These are phyloP conservation scores for Plectosphaerella cucumerina DNA, from an alignment of 2,329 filamentous ascomycete genomes.

Conservation along the genomic window DNA sequence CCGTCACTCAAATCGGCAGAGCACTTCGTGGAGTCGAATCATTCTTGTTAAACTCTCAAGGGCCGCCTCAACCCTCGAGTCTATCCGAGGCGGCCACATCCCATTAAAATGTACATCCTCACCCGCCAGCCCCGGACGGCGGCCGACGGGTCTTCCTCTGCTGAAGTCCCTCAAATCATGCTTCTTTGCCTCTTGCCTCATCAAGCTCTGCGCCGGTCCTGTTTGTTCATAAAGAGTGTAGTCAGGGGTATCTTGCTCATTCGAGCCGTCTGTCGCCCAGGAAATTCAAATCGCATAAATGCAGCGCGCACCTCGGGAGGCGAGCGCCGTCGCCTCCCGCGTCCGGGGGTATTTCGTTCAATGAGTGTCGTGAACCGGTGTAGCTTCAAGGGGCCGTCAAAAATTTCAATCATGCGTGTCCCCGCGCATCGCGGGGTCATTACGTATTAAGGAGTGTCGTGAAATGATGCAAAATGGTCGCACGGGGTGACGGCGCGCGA, in stretches of 20 bases:
- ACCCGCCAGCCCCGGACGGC: no score
- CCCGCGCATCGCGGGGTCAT: background rate
- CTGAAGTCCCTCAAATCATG: no score
- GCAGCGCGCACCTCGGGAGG: background rate
- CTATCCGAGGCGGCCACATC: no score
- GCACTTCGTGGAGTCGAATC: no score
- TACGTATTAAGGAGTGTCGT: slow-evolving; percentile 2
- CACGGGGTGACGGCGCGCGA: background rate
- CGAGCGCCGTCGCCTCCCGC: background rate
- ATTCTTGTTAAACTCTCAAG: no score
- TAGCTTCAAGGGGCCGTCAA: background rate
- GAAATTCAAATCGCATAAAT: background rate
- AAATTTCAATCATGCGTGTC: background rate
- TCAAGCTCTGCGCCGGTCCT: background rate
- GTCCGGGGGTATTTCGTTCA: slow-evolving; percentile 4
- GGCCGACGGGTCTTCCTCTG: no score
- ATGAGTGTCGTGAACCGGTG: slow-evolving; percentile 10
- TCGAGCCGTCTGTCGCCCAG: background rate
- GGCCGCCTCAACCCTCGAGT: no score
- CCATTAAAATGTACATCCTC: no score
- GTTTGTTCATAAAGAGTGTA: background rate
- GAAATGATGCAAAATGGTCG: slow-evolving; percentile 2
- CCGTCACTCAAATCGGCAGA: no score
- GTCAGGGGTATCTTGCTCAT: background rate
- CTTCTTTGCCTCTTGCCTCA: no score